These are phyloP conservation scores for Glutinoglossum americanum DNA, from an alignment of 495 filamentous ascomycete species.

Conservation along the genomic window DNA sequence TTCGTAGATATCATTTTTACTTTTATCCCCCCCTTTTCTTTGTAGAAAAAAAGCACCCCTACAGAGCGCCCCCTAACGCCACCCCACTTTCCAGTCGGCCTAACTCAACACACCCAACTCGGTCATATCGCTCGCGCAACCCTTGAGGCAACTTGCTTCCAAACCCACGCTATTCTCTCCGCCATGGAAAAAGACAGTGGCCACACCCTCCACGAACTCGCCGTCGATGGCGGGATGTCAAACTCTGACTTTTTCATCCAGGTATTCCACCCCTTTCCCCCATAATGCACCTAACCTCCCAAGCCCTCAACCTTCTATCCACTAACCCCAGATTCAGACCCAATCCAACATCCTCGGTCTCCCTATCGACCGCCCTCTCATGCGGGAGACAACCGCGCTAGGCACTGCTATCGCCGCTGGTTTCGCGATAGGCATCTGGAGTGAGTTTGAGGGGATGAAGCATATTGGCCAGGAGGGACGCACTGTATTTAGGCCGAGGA, in stretches of 20 bases:
- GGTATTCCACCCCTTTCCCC: slow-evolving; percentile 16
- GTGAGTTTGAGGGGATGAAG: slow-evolving; percentile 54
- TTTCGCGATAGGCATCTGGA: slow-evolving; percentile 69
- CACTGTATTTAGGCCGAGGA: slow-evolving; percentile 48
- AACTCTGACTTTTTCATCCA: slow-evolving; percentile 93
- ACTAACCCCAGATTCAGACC: slow-evolving; percentile 31
- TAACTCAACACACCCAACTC: slow-evolving; percentile 75
- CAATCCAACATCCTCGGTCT: slow-evolving; percentile 85
- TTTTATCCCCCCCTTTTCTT: neutral
- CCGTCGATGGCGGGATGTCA: slow-evolving; percentile 87
- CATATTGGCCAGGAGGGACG: slow-evolving; percentile 57
- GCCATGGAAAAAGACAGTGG: slow-evolving; percentile 87
- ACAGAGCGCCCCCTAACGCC: too few relatives aligned
- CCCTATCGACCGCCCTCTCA: slow-evolving; percentile 65
- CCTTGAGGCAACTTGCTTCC: slow-evolving; percentile 85
- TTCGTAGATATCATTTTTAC: slow-evolving; percentile 21
- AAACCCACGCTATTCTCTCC: slow-evolving; percentile 84
- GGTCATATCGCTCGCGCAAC: slow-evolving; percentile 89
- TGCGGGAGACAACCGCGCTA: slow-evolving; percentile 86
- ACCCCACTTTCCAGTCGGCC: slow-evolving; percentile 34
- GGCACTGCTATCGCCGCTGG: slow-evolving; percentile 90
- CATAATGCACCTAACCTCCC: neutral
- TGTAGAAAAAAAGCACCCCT: too few relatives aligned
- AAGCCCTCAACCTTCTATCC: too few relatives aligned
- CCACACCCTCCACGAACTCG: slow-evolving; percentile 51